Evolutionary conservation across 2,329 filamentous ascomycete genomes (phyloP), one percentile per base, ranked within the genome.

Genomic region (Alternaria ethzedia): DNA sequence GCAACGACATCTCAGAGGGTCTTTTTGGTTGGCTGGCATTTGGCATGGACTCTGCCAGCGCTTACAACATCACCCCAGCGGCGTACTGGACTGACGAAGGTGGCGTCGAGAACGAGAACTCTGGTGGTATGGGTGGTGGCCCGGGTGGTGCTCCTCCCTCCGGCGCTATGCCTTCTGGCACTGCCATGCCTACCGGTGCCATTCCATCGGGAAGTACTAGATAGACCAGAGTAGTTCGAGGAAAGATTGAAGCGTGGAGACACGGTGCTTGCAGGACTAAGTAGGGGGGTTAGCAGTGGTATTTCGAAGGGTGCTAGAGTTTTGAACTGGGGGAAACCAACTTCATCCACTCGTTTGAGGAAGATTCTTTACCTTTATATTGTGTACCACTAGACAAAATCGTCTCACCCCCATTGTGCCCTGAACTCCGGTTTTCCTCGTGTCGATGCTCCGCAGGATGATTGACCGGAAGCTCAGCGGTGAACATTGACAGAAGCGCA

Each of bases 1-100:
- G 87, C 6, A 83, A 89, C 46, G 75, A 79, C 32, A 72, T 78
- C 7, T 66, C 73, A 8, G 70, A 75, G 20, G 77, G 76, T 54
- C 54, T 79, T 21, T 78, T 78, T 56, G 76, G 67, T 25, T 79
- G 75, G 77, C 68, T 79, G 44, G 68, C 72, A 26, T 77, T 78
- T 28, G 76, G 76, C n/a, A 72, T 77, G 57, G 71, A 78, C 54
- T 59, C 70, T 2, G 54, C 59, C 23, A 58, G 68, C 9, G 63
- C 68, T 0, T 74, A 74, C 59, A 71, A 78, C 30, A 68, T 77
- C 36, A 74, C 67, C 23, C 72, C 74, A 36, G 75, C 75, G 45
- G 75, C 67, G 2, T 70, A 68, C 51, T 66, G 65, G 49, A 74
- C 70, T 15, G 68, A 65, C 15, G 66, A 77, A n/a, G 76, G 76